Conservation (phyloP, 1,139 yeast species). For the Candida frijolesensis region DNA sequence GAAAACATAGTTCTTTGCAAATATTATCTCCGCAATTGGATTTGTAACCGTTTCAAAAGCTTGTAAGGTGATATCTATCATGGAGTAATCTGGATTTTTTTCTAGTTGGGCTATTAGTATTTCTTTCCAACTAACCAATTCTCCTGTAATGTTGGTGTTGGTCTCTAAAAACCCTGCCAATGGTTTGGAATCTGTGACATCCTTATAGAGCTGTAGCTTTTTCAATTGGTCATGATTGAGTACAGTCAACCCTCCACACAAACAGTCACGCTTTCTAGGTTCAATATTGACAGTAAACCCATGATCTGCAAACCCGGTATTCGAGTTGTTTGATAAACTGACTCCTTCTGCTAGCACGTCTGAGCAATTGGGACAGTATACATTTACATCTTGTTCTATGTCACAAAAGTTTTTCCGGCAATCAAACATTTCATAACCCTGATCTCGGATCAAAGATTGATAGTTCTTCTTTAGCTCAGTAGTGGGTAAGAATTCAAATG, state of each 20-base stretch:
- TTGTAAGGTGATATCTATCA: neutral
- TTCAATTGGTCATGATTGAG: slow-evolving; percentile 1
- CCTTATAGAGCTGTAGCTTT: slow-evolving; percentile 3
- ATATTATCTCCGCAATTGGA: neutral
- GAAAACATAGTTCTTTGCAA: slow-evolving; percentile 1
- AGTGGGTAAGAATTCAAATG: slow-evolving; percentile 6
- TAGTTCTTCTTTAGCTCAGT: neutral
- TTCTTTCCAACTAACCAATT: neutral
- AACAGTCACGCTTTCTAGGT: neutral
- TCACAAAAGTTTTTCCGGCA: neutral
- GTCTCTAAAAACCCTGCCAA: neutral
- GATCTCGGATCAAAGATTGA: neutral
- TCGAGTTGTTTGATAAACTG: neutral
- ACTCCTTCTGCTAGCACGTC: neutral
- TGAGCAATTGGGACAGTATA: slow-evolving; percentile 6
- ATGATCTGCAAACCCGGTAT: slow-evolving; percentile 3
- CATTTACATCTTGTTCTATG: neutral
- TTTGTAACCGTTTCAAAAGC: neutral
- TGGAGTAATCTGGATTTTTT: neutral
- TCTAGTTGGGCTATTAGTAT: neutral
- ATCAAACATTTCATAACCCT: neutral
- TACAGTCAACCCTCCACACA: neutral
- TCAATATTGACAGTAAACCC: neutral
- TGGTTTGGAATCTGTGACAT: slow-evolving; percentile 1
- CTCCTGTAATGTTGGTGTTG: neutral